A percentile compares a stretch with the other conserved stretches of the same genome.
Evolutionary conservation across 2,329 filamentous ascomycete species (phyloP).

Genomic region (Aspergillus floridensis): DNA sequence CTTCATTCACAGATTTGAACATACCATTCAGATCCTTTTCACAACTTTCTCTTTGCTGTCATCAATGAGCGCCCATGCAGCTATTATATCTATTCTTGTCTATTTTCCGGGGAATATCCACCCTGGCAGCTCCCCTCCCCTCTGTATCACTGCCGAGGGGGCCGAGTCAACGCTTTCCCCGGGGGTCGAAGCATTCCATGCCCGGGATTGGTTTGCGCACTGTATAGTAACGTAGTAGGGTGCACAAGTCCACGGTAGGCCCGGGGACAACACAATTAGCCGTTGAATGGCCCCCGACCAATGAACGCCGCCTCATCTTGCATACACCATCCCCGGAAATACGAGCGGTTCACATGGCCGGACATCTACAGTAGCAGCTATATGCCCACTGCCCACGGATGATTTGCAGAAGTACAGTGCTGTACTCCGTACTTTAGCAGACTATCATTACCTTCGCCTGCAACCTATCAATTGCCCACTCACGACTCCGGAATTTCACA

Average conservation of each 20-base stretch:
- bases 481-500: neutral
- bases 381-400: neutral
- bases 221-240: too few species aligned
- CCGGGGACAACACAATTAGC: neutral
- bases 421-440: too few species aligned
- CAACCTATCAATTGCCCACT: neutral
- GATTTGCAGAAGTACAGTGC: neutral
- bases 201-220: neutral
- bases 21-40: neutral
- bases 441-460: neutral
- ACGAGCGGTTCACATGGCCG: slow-evolving; percentile 5
- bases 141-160: too few species aligned
- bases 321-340: slow-evolving; percentile 14
- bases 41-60: neutral
- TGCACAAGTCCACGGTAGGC: too few species aligned
- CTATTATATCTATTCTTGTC: neutral
- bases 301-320: slow-evolving; percentile 11
- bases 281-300: slow-evolving; percentile 17
- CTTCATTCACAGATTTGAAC: neutral
- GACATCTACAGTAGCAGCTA: neutral
- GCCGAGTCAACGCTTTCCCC: neutral
- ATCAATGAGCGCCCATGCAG: neutral
- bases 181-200: neutral
- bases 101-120: slow-evolving; percentile 1
- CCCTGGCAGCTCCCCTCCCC: neutral